Percentiles rank a stretch among this genome's conserved stretches.
Conservation (phyloP, 345 rosid genomes). For the Arabis hirsuta region DNA sequence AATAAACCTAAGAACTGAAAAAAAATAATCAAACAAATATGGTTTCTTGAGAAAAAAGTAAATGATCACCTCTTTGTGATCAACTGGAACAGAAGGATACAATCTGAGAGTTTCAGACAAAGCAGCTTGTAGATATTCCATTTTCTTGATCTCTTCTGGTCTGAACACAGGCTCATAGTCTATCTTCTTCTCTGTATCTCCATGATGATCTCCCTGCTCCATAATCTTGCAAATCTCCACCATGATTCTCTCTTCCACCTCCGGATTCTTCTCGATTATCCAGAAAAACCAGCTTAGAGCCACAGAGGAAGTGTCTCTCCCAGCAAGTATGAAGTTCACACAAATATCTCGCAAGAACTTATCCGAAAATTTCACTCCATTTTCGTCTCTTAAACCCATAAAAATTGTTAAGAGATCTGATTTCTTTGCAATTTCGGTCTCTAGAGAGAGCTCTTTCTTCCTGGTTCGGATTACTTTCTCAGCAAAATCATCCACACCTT, state of each 20-base stretch:
- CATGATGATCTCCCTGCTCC: constrained; percentile 43
- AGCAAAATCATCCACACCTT: constrained; percentile 69
- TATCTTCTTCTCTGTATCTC: constrained; percentile 36
- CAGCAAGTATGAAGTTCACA: constrained; percentile 86
- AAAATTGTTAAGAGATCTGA: constrained; percentile 76
- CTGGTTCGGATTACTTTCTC: constrained; percentile 68
- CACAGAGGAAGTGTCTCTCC: constrained; percentile 94
- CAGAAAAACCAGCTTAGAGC: constrained; percentile 80
- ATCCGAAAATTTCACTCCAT: constrained; percentile 59
- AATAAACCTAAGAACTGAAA: neutral
- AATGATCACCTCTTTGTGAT: constrained; percentile 83
- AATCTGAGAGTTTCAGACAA: constrained; percentile 77
- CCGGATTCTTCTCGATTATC: constrained; percentile 66
- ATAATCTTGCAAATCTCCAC: constrained; percentile 57
- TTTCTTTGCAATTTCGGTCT: constrained; percentile 39
- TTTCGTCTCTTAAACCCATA: constrained; percentile 46
- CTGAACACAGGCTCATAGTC: constrained; percentile 37
- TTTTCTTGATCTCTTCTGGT: constrained; percentile 81
- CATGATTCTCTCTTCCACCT: constrained; percentile 59
- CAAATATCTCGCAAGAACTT: constrained; percentile 83
- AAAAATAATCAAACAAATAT: neutral
- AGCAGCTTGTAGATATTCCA: constrained; percentile 87
- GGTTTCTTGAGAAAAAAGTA: constrained; percentile 11
- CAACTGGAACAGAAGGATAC: constrained; percentile 91
- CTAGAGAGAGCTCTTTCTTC: constrained; percentile 57